These are phyloP conservation scores for Fusarium heterosporum DNA, from an alignment of 2,329 filamentous ascomycete genomes.

Conservation along the genomic window DNA sequence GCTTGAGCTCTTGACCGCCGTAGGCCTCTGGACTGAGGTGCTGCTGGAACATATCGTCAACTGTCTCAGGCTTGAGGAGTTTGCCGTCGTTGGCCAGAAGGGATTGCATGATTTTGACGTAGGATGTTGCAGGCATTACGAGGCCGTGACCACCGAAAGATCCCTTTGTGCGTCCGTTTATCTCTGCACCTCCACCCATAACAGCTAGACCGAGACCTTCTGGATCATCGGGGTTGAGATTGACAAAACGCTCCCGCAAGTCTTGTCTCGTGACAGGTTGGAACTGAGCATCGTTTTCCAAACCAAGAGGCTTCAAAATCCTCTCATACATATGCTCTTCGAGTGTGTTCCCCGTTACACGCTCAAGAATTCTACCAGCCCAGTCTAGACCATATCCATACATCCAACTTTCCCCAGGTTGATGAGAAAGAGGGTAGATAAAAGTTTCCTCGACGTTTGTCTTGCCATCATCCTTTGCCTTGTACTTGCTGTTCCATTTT, in stretches of 20 bases:
- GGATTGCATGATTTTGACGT: conserved; percentile 58
- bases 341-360: conserved; percentile 57
- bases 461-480: conserved; percentile 18
- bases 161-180: conserved; percentile 50
- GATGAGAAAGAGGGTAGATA: conserved; percentile 59
- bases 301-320: conserved; percentile 59
- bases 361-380: conserved; percentile 64
- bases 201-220: conserved; percentile 52
- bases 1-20: conserved; percentile 43
- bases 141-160: conserved; percentile 61
- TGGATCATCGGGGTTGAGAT: conserved; percentile 55
- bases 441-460: conserved; percentile 57
- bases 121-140: conserved; percentile 54
- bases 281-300: conserved; percentile 53
- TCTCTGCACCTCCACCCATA: conserved; percentile 49
- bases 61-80: conserved; percentile 56
- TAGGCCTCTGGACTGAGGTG: conserved; percentile 55
- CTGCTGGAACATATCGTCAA: conserved; percentile 60
- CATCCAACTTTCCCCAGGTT: conserved; percentile 64
- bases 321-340: conserved; percentile 58
- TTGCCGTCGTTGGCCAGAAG: conserved; percentile 62
- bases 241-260: conserved; percentile 51
- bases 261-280: conserved; percentile 53
- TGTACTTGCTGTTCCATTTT: conserved; percentile 52
- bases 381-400: conserved; percentile 65